Conservation (phyloP, 352 stramenopile genomes). For the Globisporangium polare region DNA sequence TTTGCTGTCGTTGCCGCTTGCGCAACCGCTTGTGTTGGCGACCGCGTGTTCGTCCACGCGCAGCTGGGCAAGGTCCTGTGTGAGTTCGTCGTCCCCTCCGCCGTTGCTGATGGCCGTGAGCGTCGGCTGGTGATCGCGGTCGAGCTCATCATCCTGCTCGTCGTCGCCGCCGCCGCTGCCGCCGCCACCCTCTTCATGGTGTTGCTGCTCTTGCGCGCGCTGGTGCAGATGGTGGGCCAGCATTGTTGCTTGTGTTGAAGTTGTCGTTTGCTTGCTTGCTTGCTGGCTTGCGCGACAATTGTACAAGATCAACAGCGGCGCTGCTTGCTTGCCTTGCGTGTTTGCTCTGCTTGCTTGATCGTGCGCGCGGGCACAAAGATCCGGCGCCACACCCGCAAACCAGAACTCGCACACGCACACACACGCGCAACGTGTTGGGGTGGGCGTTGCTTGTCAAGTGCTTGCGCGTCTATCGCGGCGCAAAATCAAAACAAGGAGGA, state of each 20-base stretch:
- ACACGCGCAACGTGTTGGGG: background rate
- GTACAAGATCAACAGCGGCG: background rate
- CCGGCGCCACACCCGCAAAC: background rate
- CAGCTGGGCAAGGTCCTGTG: background rate
- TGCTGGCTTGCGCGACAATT: background rate
- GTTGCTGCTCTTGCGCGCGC: constrained; percentile 1
- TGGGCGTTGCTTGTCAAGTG: background rate
- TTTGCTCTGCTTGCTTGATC: background rate
- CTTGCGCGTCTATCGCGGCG: background rate
- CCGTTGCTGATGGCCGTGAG: background rate
- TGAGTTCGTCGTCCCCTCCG: background rate
- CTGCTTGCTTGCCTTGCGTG: background rate
- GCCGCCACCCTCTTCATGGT: background rate
- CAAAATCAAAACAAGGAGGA: constrained; percentile 3
- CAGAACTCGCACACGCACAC: background rate
- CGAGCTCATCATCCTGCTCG: constrained; percentile 7
- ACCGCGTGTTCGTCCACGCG: background rate
- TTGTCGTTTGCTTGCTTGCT: background rate
- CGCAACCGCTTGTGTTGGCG: background rate
- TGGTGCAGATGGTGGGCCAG: background rate
- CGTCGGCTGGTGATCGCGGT: background rate
- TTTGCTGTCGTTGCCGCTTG: background rate
- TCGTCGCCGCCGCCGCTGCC: background rate
- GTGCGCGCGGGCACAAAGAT: constrained; percentile 4
- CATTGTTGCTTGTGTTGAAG: background rate